Base-by-base conservation (phyloP, 257 asterid genomes). In the Nicotiana tabacum region DNA sequence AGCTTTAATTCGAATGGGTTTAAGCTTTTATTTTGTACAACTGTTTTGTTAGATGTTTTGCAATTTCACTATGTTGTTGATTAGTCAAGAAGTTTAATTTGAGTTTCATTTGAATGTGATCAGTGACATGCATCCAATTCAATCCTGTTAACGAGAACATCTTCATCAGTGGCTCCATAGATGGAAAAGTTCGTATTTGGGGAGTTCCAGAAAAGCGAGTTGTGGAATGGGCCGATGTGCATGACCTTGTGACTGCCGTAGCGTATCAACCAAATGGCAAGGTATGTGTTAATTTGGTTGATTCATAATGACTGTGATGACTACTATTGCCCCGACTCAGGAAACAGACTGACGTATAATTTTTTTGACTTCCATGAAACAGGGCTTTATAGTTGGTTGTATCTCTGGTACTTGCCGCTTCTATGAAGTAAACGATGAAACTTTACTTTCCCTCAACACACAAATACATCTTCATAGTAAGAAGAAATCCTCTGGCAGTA, bases 111-210 rank as follows among this genome's bases (percentile, higher is more conserved):
- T 82, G 68, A 56, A 77, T 27, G 18, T 35, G 30, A 89, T 60
- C 93, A 95, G 99, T 93, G 46, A 93, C 99, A 33, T 91, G 98
- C 67, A 86, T 92, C 81, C 97, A 95, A 48, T 95, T 95, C 88
- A 90, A 95, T 85, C 99, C 99, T 15, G 84, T 80, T 66, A 92
- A 95, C 32, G 98, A 95, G 77, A 88, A 85, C 83, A 80, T 83
- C 86, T 95, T 95, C 90, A 87, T 92, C 37, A 92, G 93, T 55
- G 98, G 98, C 29, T 93, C 92, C 69, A 90, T 93, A 4, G 98
- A 95, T 80, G 98, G 96, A n/a, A 93, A 91, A 88, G 93, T 91
- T 83, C 91, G 98, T 68, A 89, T 93, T 82, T 95, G 98, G 98
- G 93, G 94, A 64, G 89, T 93, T 48, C 76, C 12, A 3, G 86